Base-by-base conservation (phyloP, 2,329 filamentous ascomycete genomes). In the Achaetomium macrosporum region DNA sequence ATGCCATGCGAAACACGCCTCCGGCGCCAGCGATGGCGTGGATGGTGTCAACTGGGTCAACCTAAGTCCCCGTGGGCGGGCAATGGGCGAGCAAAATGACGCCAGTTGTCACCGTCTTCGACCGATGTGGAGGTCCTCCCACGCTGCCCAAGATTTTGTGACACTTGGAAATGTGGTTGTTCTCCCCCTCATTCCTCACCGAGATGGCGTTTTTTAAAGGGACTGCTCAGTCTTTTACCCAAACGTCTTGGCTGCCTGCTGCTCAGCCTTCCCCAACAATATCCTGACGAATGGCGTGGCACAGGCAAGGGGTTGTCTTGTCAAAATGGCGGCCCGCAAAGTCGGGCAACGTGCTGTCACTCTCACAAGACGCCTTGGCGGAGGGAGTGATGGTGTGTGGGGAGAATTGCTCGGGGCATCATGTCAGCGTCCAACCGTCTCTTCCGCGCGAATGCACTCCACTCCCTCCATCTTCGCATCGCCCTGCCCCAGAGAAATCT, bases 401-500 rank as follows among this genome's bases (percentile, higher is more conserved):
- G 43, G 47, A 13, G 43, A 36, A 33, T 19, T 25, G 25, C 43
- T 17, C 29, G 41, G 42, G 48, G 51, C 44, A 59, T 60, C 58
- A 60, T 54, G 57, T 59, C 58, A 60, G 57, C 53, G 42, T 43
- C 53, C 53, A 45, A 47, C 42, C 29, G 33, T 51, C 39, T 17
- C 42, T 40, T 51, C 41, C 17, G 20, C 55, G 16, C n/a, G 33
- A 7, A 45, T 42, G 16, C 20, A 20, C 5, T 39, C 36, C 33
- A 36, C 44, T 39, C 44, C 44, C 33, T 53, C 42, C 50, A 15
- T 45, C 39, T 31, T 12, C 15, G 17, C 19, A 5, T 31, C 19
- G 41, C 31, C 31, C 30, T 20, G 33, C 49, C 53, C 56, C 50
- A 48, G 53, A 35, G 51, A 58, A 56, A 56, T 51, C 45, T 52